These are phyloP conservation scores for Pseudocercospora cruenta DNA, from an alignment of 2,329 filamentous ascomycete species.

Conservation along the genomic window DNA sequence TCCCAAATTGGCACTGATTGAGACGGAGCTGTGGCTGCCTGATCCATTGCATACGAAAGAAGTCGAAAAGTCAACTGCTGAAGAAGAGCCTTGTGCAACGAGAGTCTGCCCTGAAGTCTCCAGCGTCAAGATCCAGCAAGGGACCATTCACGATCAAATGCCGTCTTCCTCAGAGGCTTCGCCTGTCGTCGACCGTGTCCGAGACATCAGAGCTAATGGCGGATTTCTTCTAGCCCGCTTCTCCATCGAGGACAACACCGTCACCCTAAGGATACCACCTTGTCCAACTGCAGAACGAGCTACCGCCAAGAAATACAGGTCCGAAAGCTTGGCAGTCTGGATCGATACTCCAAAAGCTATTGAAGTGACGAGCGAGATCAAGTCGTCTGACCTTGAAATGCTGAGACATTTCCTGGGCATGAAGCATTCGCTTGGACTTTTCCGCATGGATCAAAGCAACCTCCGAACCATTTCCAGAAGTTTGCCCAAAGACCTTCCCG, in stretches of 20 bases:
- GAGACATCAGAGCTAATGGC: slow-evolving; percentile 56
- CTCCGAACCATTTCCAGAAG: slow-evolving; percentile 63
- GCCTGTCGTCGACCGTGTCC: slow-evolving; percentile 33
- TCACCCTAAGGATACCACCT: slow-evolving; percentile 69
- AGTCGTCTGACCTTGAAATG: slow-evolving; percentile 62
- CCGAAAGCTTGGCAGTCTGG: slow-evolving; percentile 68
- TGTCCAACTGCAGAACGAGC: slow-evolving; percentile 63
- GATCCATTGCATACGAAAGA: slow-evolving; percentile 45
- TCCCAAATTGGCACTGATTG: slow-evolving; percentile 71
- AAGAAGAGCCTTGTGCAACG: no score
- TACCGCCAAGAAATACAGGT: slow-evolving; percentile 60
- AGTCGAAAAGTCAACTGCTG: not conserved
- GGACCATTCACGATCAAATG: not conserved
- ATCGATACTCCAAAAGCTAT: slow-evolving; percentile 57
- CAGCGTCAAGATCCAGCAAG: not conserved
- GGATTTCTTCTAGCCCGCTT: slow-evolving; percentile 70
- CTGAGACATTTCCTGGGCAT: slow-evolving; percentile 69
- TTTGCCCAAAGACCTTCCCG: slow-evolving; percentile 60
- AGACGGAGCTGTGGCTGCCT: slow-evolving; percentile 69
- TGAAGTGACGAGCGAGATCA: slow-evolving; percentile 51
- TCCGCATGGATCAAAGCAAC: slow-evolving; percentile 62
- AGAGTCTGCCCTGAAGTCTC: not conserved
- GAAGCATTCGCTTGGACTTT: slow-evolving; percentile 67
- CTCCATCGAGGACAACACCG: slow-evolving; percentile 56
- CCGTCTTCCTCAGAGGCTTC: not conserved